Evolutionary conservation across 768 basidiomycete species (phyloP), one percentile per base, ranked within the genome.

Genomic region (Lentinus brumalis): DNA sequence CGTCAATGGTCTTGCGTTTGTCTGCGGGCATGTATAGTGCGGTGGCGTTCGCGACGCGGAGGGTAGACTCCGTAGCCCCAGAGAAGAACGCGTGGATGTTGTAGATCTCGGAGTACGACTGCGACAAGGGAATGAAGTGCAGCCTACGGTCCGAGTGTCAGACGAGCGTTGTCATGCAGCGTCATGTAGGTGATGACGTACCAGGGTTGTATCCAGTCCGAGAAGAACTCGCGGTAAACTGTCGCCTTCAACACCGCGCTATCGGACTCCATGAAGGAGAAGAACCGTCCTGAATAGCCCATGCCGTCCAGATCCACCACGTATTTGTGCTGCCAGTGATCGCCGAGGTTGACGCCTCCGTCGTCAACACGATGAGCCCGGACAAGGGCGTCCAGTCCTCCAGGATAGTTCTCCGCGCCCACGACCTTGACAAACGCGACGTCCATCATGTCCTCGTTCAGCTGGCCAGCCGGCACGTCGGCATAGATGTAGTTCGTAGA

Each of bases 11-110:
- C 50, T 70, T 64, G 45, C 78, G 75, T 51, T 73, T 70, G 53
- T 78, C 74, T 41, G 66, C 66, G 51, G 76, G 73, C 5, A 74
- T 63, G 11, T 61, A 60, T n/a, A 70, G 69, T 26, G 71, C 64
- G 0, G 85, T 85, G 16, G 79, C 79, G 67, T 87, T 87, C 26
- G 79, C 78, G 0, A 79, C 76, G 32, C 78, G 73, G 10, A 90
- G 74, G 41, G 86, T 83, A 3, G 87, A 78, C 11, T 79, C 70
- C 0, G 92, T 81, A 1, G 92, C 85, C 0, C 96, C 96, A 0
- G 92, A 94, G 78, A 98, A 98, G 79, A 89, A 99, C 2, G 93
- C 84, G 68, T 92, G 86, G 57, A 98, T 84, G 71, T 98, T 96
- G 78, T 98, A 97, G 53, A 99, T 86, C 75, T 99, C 96, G 47